phyloP scores from a whole-genome alignment of 2,329 filamentous ascomycete genomes.

The Hymenoscyphus scutula region DNA sequence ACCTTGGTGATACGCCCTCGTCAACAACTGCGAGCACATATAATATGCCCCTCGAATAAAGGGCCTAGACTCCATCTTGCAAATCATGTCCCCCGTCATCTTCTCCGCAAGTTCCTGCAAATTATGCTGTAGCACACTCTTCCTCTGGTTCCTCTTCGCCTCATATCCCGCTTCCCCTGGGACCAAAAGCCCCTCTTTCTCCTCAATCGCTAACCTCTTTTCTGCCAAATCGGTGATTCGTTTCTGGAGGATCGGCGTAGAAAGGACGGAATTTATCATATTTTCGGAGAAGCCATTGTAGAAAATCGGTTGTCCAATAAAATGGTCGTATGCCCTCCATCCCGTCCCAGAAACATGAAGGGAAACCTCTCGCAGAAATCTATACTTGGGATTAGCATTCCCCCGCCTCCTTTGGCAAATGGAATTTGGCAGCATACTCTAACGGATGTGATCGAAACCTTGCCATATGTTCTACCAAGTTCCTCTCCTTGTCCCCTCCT shows the following conservation, averaged over 20 bases:
- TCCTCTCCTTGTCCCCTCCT: conserved; percentile 61
- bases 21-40: conserved; percentile 79
- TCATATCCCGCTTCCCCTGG: conserved; percentile 54
- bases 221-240: conserved; percentile 77
- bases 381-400: conserved; percentile 19
- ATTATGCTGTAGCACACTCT: conserved; percentile 65
- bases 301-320: conserved; percentile 90
- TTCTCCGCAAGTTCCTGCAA: conserved; percentile 79
- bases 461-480: conserved; percentile 77
- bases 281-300: conserved; percentile 89
- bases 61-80: conserved; percentile 93
- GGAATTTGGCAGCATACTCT: conserved; percentile 43
- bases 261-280: conserved; percentile 77
- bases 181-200: conserved; percentile 67
- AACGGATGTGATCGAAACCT: conserved; percentile 74
- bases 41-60: conserved; percentile 96
- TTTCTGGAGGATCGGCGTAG: conserved; percentile 68
- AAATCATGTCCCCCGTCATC: conserved; percentile 94
- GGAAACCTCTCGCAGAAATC: conserved; percentile 90
- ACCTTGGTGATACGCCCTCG: conserved; percentile 92
- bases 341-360: conserved; percentile 89
- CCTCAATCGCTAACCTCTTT: conserved; percentile 71
- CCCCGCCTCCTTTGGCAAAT: neutral
- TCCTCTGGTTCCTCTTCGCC: conserved; percentile 52
- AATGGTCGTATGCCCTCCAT: conserved; percentile 90